These are phyloP conservation scores for Cynanchum wilfordii DNA, from an alignment of 257 asterid species.

Conservation along the genomic window DNA sequence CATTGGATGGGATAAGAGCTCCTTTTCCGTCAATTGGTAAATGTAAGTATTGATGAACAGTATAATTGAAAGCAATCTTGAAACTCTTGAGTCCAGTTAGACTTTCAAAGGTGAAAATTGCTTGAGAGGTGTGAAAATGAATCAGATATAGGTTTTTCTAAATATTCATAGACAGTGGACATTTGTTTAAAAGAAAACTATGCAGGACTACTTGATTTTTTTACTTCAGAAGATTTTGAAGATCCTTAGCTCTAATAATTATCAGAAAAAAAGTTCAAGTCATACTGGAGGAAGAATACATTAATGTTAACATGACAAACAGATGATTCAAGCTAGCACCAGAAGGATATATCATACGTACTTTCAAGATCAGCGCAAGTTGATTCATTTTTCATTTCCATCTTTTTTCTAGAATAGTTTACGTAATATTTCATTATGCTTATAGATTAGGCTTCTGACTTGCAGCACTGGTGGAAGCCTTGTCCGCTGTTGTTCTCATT, in stretches of 20 bases:
- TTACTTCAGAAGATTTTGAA: neutral
- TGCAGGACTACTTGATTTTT: neutral
- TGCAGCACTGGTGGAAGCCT: slow-evolving; percentile 38
- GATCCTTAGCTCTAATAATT: neutral
- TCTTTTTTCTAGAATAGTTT: neutral
- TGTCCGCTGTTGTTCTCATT: slow-evolving; percentile 36
- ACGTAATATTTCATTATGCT: neutral
- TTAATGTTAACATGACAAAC: neutral
- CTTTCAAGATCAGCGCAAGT: neutral
- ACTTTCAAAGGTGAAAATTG: neutral
- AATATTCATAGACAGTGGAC: neutral
- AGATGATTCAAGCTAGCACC: neutral
- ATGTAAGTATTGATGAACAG: slow-evolving; percentile 24
- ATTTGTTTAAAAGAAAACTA: neutral
- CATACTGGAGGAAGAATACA: neutral
- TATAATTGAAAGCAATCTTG: neutral
- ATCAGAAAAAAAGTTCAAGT: neutral
- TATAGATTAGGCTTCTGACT: slow-evolving; percentile 12
- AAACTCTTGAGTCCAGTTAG: neutral
- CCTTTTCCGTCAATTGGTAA: slow-evolving; percentile 32
- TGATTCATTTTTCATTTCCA: neutral
- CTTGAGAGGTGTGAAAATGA: slow-evolving; percentile 2
- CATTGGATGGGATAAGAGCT: slow-evolving; percentile 41
- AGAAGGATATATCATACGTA: neutral
- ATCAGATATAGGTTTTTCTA: neutral